A percentile compares a stretch with the other conserved stretches of the same genome.
These are phyloP conservation scores for Paulinella micropora DNA, from an alignment of 78 protist species.

Conservation along the genomic window DNA sequence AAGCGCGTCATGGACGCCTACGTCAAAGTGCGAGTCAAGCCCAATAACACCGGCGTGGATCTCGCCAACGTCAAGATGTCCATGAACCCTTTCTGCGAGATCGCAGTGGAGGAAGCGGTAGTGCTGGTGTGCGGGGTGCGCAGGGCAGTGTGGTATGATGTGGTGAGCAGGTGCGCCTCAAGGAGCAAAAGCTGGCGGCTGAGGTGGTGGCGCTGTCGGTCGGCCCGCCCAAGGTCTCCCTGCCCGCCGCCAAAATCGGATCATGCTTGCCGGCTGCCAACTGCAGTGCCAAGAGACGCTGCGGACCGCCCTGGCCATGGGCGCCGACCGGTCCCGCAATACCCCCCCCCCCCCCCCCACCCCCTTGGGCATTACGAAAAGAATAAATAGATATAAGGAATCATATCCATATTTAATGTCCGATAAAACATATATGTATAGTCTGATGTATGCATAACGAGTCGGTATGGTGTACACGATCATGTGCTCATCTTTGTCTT, in stretches of 20 bases:
- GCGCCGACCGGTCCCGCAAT: conserved; percentile 69
- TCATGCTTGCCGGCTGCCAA: too few species aligned
- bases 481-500: too few species aligned
- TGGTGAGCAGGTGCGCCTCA: neutral
- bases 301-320: conserved; percentile 81
- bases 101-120: conserved; percentile 44
- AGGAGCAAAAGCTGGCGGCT: conserved; percentile 14
- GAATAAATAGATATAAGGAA: too few species aligned
- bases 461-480: too few species aligned
- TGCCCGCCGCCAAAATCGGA: too few species aligned
- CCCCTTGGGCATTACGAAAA: too few species aligned
- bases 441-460: too few species aligned
- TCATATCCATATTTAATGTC: too few species aligned
- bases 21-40: conserved; percentile 69
- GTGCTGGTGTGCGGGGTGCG: neutral
- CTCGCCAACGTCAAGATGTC: conserved; percentile 71
- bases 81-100: conserved; percentile 92
- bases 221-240: conserved; percentile 57
- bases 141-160: neutral
- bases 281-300: conserved; percentile 50
- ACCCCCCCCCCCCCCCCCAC: neutral
- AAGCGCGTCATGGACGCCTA: conserved; percentile 88
- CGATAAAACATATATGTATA: too few species aligned
- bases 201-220: conserved; percentile 79
- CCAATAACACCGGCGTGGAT: conserved; percentile 71